Evolutionary conservation across 345 rosid species (phyloP).

Genomic region (Gossypium sturtianum): DNA sequence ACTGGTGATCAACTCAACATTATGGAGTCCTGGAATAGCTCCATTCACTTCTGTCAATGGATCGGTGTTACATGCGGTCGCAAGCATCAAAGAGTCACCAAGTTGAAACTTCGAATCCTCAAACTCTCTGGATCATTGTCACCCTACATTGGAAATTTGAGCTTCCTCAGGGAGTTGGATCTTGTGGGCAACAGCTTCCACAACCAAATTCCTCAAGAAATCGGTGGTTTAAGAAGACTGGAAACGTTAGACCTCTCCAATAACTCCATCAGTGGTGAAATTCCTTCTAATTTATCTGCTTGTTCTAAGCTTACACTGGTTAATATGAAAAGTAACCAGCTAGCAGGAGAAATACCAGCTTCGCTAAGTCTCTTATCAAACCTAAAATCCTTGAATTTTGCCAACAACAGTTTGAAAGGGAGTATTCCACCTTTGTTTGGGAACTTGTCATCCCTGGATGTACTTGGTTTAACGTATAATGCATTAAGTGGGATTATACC

Average conservation of each 20-base stretch:
- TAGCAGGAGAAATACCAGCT: conserved; percentile 6
- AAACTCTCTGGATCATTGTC: too few species aligned
- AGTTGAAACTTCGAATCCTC: too few species aligned
- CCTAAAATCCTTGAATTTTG: neutral
- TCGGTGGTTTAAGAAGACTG: conserved; percentile 6
- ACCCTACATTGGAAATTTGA: too few species aligned
- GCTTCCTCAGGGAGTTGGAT: too few species aligned
- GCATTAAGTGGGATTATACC: neutral
- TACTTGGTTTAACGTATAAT: neutral
- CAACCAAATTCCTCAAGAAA: too few species aligned
- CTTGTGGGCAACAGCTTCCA: too few species aligned
- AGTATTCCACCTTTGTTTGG: neutral
- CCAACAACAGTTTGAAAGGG: neutral
- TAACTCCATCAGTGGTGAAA: conserved; percentile 6
- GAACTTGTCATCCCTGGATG: neutral
- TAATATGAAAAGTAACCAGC: neutral
- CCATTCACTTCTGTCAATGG: too few species aligned
- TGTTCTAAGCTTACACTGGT: neutral
- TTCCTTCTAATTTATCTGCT: conserved; percentile 16
- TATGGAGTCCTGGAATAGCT: too few species aligned
- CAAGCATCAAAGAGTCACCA: too few species aligned
- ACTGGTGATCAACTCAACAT: too few species aligned
- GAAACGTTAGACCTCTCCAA: neutral
- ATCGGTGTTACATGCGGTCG: too few species aligned
- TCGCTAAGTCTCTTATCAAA: neutral